Evolutionary conservation across 2,329 filamentous ascomycete genomes (phyloP).

Genomic region (Sarocladiaceae sp.): DNA sequence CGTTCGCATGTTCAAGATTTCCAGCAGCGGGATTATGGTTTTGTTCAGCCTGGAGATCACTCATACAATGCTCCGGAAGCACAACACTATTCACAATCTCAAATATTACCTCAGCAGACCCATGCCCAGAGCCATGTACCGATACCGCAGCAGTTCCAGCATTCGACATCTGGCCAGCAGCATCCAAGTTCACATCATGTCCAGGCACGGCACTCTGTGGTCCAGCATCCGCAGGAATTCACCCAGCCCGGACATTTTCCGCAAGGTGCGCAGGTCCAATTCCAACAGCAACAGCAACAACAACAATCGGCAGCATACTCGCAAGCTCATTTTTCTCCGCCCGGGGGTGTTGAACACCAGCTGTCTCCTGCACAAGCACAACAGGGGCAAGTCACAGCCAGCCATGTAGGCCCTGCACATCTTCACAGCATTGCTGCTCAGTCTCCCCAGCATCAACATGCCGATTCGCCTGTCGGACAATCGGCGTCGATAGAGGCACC

Average conservation of each 20-base stretch:
- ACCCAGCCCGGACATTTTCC: neutral
- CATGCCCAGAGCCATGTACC: slow-evolving; percentile 30
- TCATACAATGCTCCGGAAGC: neutral
- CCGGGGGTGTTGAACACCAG: slow-evolving; percentile 18
- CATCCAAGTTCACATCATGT: slow-evolving; percentile 19
- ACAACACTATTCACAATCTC: slow-evolving; percentile 27
- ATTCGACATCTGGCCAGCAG: slow-evolving; percentile 18
- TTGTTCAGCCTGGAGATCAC: slow-evolving; percentile 18
- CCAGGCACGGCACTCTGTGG: slow-evolving; percentile 13
- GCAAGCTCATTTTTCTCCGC: neutral
- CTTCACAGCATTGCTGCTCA: neutral
- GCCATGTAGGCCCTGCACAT: neutral
- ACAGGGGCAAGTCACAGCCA: neutral
- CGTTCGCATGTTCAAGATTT: slow-evolving; percentile 28
- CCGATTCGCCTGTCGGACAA: slow-evolving; percentile 17
- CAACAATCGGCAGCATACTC: slow-evolving; percentile 8
- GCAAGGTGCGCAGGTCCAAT: neutral
- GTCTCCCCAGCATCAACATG: slow-evolving; percentile 9
- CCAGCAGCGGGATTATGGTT: slow-evolving; percentile 27
- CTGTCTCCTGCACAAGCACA: slow-evolving; percentile 13
- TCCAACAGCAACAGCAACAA: slow-evolving; percentile 13
- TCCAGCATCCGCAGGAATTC: slow-evolving; percentile 11
- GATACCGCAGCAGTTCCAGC: slow-evolving; percentile 21
- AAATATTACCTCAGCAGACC: slow-evolving; percentile 26
- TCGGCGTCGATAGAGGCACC: slow-evolving; percentile 21